Conservation (phyloP, 139 green algal species). For the Auxenochlorella pyrenoidosa region DNA sequence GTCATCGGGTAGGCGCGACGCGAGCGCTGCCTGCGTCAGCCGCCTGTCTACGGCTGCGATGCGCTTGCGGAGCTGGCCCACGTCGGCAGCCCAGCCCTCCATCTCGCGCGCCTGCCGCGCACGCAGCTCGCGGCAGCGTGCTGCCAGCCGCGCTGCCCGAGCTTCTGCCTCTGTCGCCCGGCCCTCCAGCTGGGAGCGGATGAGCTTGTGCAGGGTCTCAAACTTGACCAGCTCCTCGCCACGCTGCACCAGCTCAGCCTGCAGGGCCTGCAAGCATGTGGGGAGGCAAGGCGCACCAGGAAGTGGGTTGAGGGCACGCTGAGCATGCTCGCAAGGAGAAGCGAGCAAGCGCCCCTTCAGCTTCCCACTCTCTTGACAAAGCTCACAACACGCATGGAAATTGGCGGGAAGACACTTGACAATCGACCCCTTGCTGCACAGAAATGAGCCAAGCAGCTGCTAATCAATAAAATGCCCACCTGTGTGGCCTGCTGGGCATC, state of each 20-base stretch:
- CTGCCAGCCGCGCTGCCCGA: constrained; percentile 26
- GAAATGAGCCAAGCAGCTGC: too few species aligned
- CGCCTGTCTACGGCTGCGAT: constrained; percentile 70
- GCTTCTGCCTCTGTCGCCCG: constrained; percentile 66
- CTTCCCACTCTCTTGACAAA: too few species aligned
- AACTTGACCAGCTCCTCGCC: constrained; percentile 78
- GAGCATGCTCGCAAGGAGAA: too few species aligned
- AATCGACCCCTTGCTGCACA: too few species aligned
- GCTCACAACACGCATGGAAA: too few species aligned
- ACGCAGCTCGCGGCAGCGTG: constrained; percentile 53
- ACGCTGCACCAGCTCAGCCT: constrained; percentile 61
- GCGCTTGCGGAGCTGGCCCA: constrained; percentile 74
- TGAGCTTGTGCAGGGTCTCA: constrained; percentile 66
- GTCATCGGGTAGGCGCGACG: constrained; percentile 63
- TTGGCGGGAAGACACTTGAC: too few species aligned
- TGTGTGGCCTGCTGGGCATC: background rate
- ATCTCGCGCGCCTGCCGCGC: constrained; percentile 64
- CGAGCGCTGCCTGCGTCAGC: constrained; percentile 79
- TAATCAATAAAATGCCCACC: background rate
- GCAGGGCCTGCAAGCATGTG: constrained; percentile 30
- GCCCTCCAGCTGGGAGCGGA: constrained; percentile 69
- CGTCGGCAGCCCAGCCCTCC: constrained; percentile 76
- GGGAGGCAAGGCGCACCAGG: too few species aligned
- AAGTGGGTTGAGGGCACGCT: too few species aligned
- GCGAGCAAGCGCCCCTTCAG: too few species aligned